Evolutionary conservation across 2,329 filamentous ascomycete genomes (phyloP).

Genomic region (Xylariaceae sp.): DNA sequence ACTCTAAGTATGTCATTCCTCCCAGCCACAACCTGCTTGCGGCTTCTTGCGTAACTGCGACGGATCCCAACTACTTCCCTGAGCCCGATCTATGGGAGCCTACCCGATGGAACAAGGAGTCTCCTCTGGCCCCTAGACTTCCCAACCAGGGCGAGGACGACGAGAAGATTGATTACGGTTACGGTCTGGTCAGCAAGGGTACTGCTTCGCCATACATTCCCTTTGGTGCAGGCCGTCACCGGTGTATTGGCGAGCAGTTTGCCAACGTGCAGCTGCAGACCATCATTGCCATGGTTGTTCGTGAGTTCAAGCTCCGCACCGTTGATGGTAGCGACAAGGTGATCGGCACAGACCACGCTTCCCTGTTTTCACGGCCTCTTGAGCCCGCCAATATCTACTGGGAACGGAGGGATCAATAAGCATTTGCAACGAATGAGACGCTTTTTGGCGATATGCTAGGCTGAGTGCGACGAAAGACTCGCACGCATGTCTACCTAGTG

Average conservation of each 20-base stretch:
- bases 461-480: background rate
- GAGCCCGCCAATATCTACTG: conserved; percentile 68
- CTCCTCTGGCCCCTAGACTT: conserved; percentile 48
- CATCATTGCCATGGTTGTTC: conserved; percentile 71
- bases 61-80: conserved; percentile 71
- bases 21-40: conserved; percentile 75
- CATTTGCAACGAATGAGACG: background rate
- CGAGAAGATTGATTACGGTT: conserved; percentile 87
- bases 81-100: conserved; percentile 81
- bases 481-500: background rate
- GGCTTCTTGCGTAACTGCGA: conserved; percentile 75
- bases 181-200: conserved; percentile 88
- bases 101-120: conserved; percentile 76
- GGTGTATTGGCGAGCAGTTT: conserved; percentile 96
- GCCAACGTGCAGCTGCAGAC: conserved; percentile 88
- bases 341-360: conserved; percentile 62
- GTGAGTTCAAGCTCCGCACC: conserved; percentile 75
- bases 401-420: conserved; percentile 55
- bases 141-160: conserved; percentile 48
- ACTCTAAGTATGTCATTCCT: conserved; percentile 78
- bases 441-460: background rate
- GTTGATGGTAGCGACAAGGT: conserved; percentile 64
- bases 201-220: conserved; percentile 85
- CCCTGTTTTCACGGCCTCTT: conserved; percentile 67
- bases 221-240: conserved; percentile 86